Evolutionary conservation across 164 flowering plant species (phyloP).

Genomic region (Vitis vinifera): ASM3070453v1 NC_081808.1:5600501-5601000

Average conservation of each 20-base stretch:
- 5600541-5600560: too few relatives aligned
- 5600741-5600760: slow-evolving; percentile 44
- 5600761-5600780: slow-evolving; percentile 67
- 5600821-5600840: slow-evolving; percentile 30
- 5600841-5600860: slow-evolving; percentile 30
- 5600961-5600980: neutral
- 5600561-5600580: too few relatives aligned
- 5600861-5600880: neutral
- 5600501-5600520: neutral
- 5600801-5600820: slow-evolving; percentile 43
- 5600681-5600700: neutral
- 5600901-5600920: neutral
- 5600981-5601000: neutral
- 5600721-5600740: slow-evolving; percentile 56
- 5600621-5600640: slow-evolving; percentile 1
- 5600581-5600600: too few relatives aligned
- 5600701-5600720: slow-evolving; percentile 35
- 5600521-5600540: neutral
- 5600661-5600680: slow-evolving; percentile 1
- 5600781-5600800: slow-evolving; percentile 67
- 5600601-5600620: too few relatives aligned
- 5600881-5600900: neutral
- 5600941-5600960: neutral
- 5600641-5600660: slow-evolving; percentile 7
- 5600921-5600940: neutral